These are phyloP conservation scores for Sophora flavescens DNA, from an alignment of 306 rosid genomes.

Conservation along the genomic window DNA sequence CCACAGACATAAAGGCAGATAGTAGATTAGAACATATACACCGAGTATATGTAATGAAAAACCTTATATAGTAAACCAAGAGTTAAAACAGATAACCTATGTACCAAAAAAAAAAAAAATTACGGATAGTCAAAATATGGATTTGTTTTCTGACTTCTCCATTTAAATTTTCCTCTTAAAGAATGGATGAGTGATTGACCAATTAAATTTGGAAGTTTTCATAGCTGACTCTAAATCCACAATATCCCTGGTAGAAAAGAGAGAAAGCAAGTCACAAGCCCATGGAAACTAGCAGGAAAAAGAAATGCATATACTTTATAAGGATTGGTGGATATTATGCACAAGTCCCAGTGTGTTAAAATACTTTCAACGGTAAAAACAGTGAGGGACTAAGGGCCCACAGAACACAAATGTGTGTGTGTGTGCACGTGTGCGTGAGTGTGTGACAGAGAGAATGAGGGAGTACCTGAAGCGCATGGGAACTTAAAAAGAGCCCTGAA, in stretches of 20 bases:
- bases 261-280: slow-evolving; percentile 11
- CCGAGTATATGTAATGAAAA: slow-evolving; percentile 10
- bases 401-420: slow-evolving; percentile 6
- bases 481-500: slow-evolving; percentile 79
- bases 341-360: background rate
- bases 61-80: slow-evolving; percentile 7
- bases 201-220: slow-evolving; percentile 33
- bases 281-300: background rate
- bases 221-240: background rate
- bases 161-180: slow-evolving; percentile 26
- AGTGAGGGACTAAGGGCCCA: background rate
- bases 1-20: no score
- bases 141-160: background rate
- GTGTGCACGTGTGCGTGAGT: no score
- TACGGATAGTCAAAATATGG: background rate
- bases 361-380: slow-evolving; percentile 5
- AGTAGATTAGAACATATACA: background rate
- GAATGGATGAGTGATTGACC: slow-evolving; percentile 16
- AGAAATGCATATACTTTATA: background rate
- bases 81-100: no score
- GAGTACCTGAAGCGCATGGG: slow-evolving; percentile 76
- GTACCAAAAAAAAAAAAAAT: no score
- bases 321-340: background rate
- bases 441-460: background rate
- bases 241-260: background rate